A percentile compares a stretch with the other conserved stretches of the same genome.
Evolutionary conservation across 176 grass and related monocot species (phyloP).

Genomic region (Poa pratensis): DNA sequence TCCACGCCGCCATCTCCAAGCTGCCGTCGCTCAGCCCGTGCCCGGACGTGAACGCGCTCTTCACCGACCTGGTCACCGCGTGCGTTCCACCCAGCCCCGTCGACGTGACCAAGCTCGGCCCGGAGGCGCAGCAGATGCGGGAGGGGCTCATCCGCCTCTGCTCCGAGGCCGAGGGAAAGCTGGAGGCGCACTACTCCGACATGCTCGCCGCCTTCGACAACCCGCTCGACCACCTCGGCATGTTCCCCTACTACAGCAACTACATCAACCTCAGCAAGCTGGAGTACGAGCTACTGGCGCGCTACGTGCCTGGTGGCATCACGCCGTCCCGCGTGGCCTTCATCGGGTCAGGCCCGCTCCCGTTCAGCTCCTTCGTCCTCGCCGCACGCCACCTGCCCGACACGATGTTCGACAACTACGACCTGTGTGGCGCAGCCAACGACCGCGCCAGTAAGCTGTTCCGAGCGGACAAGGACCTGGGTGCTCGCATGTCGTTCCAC

Average conservation of each 20-base stretch:
- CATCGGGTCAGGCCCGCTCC: constrained; percentile 63
- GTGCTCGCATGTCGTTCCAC: constrained; percentile 63
- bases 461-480: constrained; percentile 48
- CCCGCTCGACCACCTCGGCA: constrained; percentile 62
- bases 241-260: constrained; percentile 80
- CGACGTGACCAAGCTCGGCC: constrained; percentile 60
- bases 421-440: constrained; percentile 50
- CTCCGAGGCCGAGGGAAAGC: no score
- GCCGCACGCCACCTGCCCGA: constrained; percentile 48
- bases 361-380: constrained; percentile 63
- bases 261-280: constrained; percentile 76
- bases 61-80: constrained; percentile 70
- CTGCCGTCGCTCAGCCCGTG: constrained; percentile 64
- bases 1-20: constrained; percentile 55
- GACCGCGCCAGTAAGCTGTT: constrained; percentile 57
- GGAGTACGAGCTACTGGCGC: constrained; percentile 62
- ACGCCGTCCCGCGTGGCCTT: constrained; percentile 47
- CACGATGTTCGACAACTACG: constrained; percentile 60
- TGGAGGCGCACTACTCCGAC: constrained; percentile 79
- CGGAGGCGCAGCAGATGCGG: constrained; percentile 53
- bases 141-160: constrained; percentile 55
- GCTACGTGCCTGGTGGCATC: constrained; percentile 33
- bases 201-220: constrained; percentile 64
- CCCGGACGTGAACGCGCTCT: constrained; percentile 57
- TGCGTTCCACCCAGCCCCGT: constrained; percentile 66